A percentile compares a stretch with the other conserved stretches of the same genome.
Conservation (phyloP, 352 stramenopile species). For the Globisporangium nodosum region DNA sequence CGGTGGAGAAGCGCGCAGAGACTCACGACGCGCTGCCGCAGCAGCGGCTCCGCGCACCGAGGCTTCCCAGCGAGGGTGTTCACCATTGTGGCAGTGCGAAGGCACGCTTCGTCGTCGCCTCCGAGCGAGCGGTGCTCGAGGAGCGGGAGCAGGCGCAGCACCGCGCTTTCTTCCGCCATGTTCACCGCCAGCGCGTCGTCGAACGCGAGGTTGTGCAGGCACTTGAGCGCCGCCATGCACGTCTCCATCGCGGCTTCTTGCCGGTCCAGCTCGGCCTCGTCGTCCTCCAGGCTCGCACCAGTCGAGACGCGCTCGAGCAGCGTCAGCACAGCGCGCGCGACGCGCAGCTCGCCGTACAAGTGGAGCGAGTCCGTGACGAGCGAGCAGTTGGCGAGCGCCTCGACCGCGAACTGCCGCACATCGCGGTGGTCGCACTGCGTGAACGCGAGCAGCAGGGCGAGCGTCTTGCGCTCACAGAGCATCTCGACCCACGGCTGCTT, state of each 20-base stretch:
- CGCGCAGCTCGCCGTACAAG: conserved; percentile 61
- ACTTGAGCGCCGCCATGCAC: conserved; percentile 66
- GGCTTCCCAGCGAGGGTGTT: conserved; percentile 48
- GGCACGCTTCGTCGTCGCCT: conserved; percentile 29
- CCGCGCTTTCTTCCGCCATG: conserved; percentile 45
- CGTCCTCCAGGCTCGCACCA: not conserved
- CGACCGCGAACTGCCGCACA: conserved; percentile 56
- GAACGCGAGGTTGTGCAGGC: conserved; percentile 54
- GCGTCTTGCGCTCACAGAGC: conserved; percentile 65
- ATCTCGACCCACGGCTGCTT: conserved; percentile 73
- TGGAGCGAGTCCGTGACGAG: conserved; percentile 68
- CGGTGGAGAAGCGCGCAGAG: conserved; percentile 51
- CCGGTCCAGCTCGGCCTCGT: not conserved
- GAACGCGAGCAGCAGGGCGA: conserved; percentile 55
- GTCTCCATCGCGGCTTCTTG: conserved; percentile 24
- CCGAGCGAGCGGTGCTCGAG: conserved; percentile 42
- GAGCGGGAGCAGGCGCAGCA: conserved; percentile 36
- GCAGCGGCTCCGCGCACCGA: conserved; percentile 35
- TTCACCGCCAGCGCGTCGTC: conserved; percentile 54
- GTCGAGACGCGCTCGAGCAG: conserved; percentile 31
- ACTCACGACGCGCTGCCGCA: conserved; percentile 45
- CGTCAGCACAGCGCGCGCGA: conserved; percentile 37
- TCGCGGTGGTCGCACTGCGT: conserved; percentile 44
- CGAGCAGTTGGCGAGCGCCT: conserved; percentile 73
- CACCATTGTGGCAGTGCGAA: conserved; percentile 30